phyloP scores from a whole-genome alignment of 352 stramenopile genomes.

The Globisporangium solare region DNA sequence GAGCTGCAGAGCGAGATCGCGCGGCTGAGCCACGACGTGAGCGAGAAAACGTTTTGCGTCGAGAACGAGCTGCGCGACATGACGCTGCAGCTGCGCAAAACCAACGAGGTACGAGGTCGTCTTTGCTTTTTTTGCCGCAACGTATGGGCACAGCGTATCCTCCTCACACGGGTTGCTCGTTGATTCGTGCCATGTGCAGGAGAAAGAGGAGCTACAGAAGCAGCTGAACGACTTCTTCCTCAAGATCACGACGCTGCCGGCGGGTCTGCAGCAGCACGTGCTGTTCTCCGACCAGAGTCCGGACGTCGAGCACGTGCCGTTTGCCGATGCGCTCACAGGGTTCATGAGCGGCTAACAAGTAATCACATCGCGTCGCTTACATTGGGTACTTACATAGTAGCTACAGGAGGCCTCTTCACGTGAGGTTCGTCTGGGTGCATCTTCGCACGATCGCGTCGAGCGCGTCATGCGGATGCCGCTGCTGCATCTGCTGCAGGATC shows the following conservation, averaged over 20 bases:
- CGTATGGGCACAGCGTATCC: no score
- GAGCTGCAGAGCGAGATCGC: constrained; percentile 33
- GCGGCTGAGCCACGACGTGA: constrained; percentile 47
- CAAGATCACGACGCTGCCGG: constrained; percentile 61
- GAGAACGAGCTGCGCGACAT: constrained; percentile 59
- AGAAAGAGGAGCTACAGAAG: constrained; percentile 79
- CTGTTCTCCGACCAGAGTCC: constrained; percentile 38
- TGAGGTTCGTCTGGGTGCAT: constrained; percentile 40
- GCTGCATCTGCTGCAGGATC: constrained; percentile 53
- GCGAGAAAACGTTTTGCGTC: constrained; percentile 58
- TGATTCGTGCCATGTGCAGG: constrained; percentile 19
- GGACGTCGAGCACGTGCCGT: constrained; percentile 28
- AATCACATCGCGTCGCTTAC: not conserved
- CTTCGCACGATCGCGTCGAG: constrained; percentile 24
- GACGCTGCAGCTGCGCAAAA: constrained; percentile 49
- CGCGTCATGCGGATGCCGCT: constrained; percentile 22
- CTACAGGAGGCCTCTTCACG: constrained; percentile 12
- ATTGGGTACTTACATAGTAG: not conserved
- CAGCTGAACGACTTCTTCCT: constrained; percentile 77
- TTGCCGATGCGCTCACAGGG: constrained; percentile 65
- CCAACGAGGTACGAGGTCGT: constrained; percentile 40
- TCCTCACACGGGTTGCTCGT: no score
- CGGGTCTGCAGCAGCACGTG: constrained; percentile 64
- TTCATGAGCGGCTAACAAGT: constrained; percentile 59
- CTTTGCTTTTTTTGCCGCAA: not conserved